Evolutionary conservation across 805 yeast genomes (phyloP).

Genomic region (Blastobotrys parvus): DNA sequence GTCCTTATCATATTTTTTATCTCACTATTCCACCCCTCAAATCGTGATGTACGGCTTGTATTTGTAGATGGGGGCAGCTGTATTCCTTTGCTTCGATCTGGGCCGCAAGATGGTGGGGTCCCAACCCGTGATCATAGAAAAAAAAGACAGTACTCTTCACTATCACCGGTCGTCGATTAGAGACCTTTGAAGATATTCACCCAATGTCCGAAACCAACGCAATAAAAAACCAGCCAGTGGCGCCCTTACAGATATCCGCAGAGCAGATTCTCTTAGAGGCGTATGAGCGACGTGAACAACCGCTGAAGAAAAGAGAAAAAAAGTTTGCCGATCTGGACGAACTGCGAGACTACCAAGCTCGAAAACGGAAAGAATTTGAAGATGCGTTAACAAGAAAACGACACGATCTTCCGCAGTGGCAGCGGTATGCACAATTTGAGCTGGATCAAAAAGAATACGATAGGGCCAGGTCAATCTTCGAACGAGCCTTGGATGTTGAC

Average conservation of each 20-base stretch:
- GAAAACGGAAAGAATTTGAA: slow-evolving; percentile 77
- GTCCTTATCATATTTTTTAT: too few species aligned
- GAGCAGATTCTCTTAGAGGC: slow-evolving; percentile 59
- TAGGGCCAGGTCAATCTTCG: slow-evolving; percentile 81
- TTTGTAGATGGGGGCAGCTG: too few species aligned
- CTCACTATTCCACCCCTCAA: too few species aligned
- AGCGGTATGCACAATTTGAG: slow-evolving; percentile 86
- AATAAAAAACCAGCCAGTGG: slow-evolving; percentile 36
- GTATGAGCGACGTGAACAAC: slow-evolving; percentile 38
- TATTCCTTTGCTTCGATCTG: too few species aligned
- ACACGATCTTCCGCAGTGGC: slow-evolving; percentile 79
- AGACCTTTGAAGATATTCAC: too few species aligned
- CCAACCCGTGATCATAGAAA: too few species aligned
- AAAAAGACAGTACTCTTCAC: too few species aligned
- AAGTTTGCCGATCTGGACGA: slow-evolving; percentile 68
- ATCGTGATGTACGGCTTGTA: too few species aligned
- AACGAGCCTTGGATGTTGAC: slow-evolving; percentile 75
- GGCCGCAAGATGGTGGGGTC: too few species aligned
- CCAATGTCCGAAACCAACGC: too few species aligned
- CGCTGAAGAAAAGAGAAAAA: slow-evolving; percentile 36
- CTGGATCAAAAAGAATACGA: slow-evolving; percentile 65
- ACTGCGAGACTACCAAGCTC: slow-evolving; percentile 60
- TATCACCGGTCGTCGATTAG: too few species aligned
- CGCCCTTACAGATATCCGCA: slow-evolving; percentile 52
- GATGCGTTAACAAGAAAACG: slow-evolving; percentile 80